Percentiles rank a stretch among this genome's conserved stretches.
These are phyloP conservation scores for Russula earlei DNA, from an alignment of 768 basidiomycete genomes.

Conservation along the genomic window DNA sequence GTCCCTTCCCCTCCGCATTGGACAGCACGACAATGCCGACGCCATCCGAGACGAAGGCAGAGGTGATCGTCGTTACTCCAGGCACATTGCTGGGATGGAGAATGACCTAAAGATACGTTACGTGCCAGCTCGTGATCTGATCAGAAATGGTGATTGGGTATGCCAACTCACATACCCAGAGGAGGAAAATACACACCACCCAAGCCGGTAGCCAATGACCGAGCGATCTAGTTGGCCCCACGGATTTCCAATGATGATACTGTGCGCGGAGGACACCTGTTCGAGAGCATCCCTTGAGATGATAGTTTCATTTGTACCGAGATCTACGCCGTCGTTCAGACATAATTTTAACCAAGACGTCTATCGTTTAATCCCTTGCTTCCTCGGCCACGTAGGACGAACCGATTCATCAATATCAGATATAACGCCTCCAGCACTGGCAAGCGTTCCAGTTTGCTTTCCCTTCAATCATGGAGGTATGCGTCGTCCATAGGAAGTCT, in stretches of 20 bases:
- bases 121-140: background rate
- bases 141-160: background rate
- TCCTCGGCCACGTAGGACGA: conserved; percentile 11
- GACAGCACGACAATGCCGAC: conserved; percentile 6
- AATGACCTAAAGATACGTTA: background rate
- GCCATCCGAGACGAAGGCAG: background rate
- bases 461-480: conserved; percentile 28
- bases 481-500: conserved; percentile 26
- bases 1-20: conserved; percentile 7
- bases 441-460: conserved; percentile 21
- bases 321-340: conserved; percentile 27
- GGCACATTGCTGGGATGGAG: background rate
- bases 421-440: conserved; percentile 35
- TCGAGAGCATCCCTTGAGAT: conserved; percentile 27
- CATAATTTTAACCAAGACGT: conserved; percentile 32
- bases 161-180: conserved; percentile 28
- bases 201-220: no score
- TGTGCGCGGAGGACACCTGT: conserved; percentile 27
- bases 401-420: conserved; percentile 37
- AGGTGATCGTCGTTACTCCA: background rate
- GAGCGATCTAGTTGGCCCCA: conserved; percentile 13
- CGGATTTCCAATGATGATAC: conserved; percentile 21
- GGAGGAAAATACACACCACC: conserved; percentile 33
- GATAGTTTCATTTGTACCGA: conserved; percentile 26
- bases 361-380: conserved; percentile 20